Evolutionary conservation across 805 yeast species (phyloP).

Genomic region (Wickerhamiella galacta): DNA sequence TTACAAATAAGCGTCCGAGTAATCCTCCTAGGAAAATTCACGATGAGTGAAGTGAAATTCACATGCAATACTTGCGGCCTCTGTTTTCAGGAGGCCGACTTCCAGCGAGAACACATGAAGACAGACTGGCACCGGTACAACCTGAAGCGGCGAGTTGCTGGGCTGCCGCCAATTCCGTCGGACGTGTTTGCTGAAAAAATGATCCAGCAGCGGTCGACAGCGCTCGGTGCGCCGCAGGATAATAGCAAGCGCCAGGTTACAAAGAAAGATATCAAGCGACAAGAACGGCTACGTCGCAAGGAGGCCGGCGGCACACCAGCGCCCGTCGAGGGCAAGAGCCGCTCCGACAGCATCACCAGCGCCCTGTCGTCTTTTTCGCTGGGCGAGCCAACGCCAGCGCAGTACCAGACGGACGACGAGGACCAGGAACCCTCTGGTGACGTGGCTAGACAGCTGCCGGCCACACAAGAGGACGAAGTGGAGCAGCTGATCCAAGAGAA

Average conservation of each 20-base stretch:
- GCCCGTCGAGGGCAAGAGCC: conserved; percentile 2
- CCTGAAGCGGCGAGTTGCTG: conserved; percentile 81
- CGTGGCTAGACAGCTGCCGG: background rate
- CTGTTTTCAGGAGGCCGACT: conserved; percentile 62
- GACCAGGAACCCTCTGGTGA: conserved; percentile 1
- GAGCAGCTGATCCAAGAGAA: conserved; percentile 15
- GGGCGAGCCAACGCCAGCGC: conserved; percentile 7
- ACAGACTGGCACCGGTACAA: conserved; percentile 98
- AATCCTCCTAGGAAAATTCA: background rate
- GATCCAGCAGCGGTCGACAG: conserved; percentile 19
- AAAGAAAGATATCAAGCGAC: conserved; percentile 22
- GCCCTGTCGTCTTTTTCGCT: conserved; percentile 7
- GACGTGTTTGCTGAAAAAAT: conserved; percentile 59
- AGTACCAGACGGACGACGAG: conserved; percentile 8
- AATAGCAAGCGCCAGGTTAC: conserved; percentile 20
- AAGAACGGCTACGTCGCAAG: conserved; percentile 15
- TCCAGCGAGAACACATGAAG: conserved; percentile 87
- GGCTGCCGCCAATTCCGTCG: conserved; percentile 54
- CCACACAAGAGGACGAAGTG: conserved; percentile 13
- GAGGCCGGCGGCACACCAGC: background rate
- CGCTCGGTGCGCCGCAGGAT: conserved; percentile 4
- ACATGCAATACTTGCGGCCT: conserved; percentile 86
- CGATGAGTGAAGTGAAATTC: conserved; percentile 19
- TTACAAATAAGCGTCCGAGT: too few relatives aligned
- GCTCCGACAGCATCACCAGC: conserved; percentile 2